These are phyloP conservation scores for Adiantum capillusveneris DNA, from an alignment of 75 land plant genomes.

Conservation along the genomic window DNA sequence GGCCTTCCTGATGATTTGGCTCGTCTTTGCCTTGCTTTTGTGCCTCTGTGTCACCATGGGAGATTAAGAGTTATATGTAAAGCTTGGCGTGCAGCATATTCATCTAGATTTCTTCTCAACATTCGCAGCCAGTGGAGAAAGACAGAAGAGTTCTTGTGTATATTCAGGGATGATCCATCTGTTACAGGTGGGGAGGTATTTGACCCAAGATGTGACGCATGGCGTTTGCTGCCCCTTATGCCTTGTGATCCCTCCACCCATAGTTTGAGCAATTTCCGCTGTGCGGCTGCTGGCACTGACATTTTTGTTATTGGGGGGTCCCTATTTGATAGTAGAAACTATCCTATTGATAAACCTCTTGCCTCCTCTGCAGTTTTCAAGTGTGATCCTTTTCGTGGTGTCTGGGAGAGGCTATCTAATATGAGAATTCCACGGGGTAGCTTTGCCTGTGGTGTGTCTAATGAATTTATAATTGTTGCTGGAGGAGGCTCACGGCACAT, in stretches of 20 bases:
- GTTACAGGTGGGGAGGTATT: slow-evolving; percentile 55
- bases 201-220: slow-evolving; percentile 45
- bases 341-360: slow-evolving; percentile 62
- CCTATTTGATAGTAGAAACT: slow-evolving; percentile 61
- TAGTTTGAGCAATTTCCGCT: slow-evolving; percentile 58
- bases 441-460: slow-evolving; percentile 67
- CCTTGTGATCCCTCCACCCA: slow-evolving; percentile 56
- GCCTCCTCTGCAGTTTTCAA: slow-evolving; percentile 47
- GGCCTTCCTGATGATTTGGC: slow-evolving; percentile 80
- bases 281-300: slow-evolving; percentile 34
- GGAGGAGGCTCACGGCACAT: slow-evolving; percentile 87
- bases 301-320: slow-evolving; percentile 77
- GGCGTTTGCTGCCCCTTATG: slow-evolving; percentile 55
- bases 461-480: slow-evolving; percentile 47
- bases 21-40: slow-evolving; percentile 52
- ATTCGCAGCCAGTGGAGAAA: slow-evolving; percentile 29
- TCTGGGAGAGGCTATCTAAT: slow-evolving; percentile 42
- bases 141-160: slow-evolving; percentile 42
- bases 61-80: slow-evolving; percentile 49
- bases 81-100: slow-evolving; percentile 48
- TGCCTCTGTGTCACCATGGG: slow-evolving; percentile 54
- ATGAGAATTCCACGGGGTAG: slow-evolving; percentile 71
- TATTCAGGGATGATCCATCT: slow-evolving; percentile 83
- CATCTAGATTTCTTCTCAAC: slow-evolving; percentile 39
- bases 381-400: slow-evolving; percentile 27